phyloP scores from a whole-genome alignment of 805 yeast species.

The Dipodascopsis uninucleata region DNA sequence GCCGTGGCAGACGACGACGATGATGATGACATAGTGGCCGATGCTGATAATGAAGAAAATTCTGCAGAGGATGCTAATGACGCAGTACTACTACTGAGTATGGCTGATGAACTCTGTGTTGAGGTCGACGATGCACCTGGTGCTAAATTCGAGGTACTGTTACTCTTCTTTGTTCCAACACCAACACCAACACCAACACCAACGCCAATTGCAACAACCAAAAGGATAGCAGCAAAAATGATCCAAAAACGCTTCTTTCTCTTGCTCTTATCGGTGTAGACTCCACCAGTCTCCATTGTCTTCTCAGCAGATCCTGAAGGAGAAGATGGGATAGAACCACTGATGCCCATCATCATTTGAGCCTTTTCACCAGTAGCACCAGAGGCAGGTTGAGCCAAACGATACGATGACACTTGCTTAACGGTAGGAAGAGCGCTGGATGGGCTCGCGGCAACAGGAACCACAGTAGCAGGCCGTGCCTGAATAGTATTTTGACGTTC shows the following conservation, averaged over 20 bases:
- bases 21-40: not conserved
- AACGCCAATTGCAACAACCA: slow-evolving; percentile 24
- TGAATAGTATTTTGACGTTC: no score
- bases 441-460: slow-evolving; percentile 4
- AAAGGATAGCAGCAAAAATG: slow-evolving; percentile 5
- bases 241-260: slow-evolving; percentile 8
- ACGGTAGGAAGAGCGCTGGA: no score
- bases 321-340: no score
- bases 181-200: slow-evolving; percentile 29
- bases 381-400: no score
- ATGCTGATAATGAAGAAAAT: not conserved
- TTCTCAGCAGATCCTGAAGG: slow-evolving; percentile 2
- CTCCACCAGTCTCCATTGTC: no score
- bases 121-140: no score
- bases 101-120: no score
- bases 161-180: slow-evolving; percentile 13
- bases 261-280: not conserved
- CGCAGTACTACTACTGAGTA: no score
- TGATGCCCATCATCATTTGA: no score
- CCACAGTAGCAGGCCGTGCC: slow-evolving; percentile 12
- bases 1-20: slow-evolving; percentile 1
- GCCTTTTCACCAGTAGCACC: no score
- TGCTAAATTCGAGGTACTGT: no score
- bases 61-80: not conserved
- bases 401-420: no score